phyloP scores from a whole-genome alignment of 1,284 basidiomycete species.

The Caloboletus inedulis region DNA sequence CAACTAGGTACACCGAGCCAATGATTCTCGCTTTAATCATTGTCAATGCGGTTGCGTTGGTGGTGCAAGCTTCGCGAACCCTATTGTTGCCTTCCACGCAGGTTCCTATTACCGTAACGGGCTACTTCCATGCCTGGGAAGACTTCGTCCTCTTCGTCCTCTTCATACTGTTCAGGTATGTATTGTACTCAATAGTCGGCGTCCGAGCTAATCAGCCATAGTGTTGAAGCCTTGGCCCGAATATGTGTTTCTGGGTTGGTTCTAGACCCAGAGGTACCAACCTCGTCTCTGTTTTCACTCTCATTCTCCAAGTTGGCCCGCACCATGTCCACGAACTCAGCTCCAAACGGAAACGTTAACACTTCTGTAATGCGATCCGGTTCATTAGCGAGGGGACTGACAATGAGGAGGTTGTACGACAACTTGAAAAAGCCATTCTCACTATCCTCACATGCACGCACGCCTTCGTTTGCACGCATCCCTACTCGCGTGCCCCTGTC shows the following conservation, averaged over 20 bases:
- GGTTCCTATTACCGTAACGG: constrained; percentile 47
- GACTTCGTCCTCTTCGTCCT: constrained; percentile 82
- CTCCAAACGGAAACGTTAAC: not conserved
- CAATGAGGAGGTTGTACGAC: constrained; percentile 30
- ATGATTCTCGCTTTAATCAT: constrained; percentile 82
- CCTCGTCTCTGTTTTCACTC: constrained; percentile 52
- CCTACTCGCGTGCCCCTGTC: constrained; percentile 2
- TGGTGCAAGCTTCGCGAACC: constrained; percentile 71
- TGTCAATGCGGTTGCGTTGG: constrained; percentile 78
- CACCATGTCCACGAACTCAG: constrained; percentile 19
- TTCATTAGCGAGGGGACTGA: constrained; percentile 30
- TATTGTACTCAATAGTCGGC: constrained; percentile 17
- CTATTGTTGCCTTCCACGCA: constrained; percentile 47
- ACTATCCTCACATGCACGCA: constrained; percentile 19
- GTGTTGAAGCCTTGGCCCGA: constrained; percentile 83
- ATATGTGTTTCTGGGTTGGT: constrained; percentile 91
- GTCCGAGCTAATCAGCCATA: constrained; percentile 28
- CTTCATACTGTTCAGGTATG: constrained; percentile 87
- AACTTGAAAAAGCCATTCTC: constrained; percentile 36
- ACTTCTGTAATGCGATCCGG: constrained; percentile 16
- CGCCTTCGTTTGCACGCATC: constrained; percentile 4
- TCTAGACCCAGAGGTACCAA: constrained; percentile 79
- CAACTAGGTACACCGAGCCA: constrained; percentile 81
- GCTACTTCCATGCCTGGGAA: constrained; percentile 88
- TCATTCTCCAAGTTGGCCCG: constrained; percentile 38